phyloP scores from a whole-genome alignment of 495 filamentous ascomycete genomes.

The Trichoderma gamsii region DNA sequence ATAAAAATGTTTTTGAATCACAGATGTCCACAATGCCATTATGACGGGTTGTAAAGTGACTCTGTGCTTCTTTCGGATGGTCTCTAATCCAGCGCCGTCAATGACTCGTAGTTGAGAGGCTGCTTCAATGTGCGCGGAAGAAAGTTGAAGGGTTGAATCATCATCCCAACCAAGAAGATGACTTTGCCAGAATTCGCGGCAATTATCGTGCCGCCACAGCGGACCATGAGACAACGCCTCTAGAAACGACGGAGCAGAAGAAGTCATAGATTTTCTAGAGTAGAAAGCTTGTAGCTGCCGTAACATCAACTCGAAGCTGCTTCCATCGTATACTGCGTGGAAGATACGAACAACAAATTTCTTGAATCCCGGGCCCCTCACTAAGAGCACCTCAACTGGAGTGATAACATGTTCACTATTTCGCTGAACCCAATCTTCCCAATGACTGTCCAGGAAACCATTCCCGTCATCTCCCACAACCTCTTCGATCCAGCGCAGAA shows the following conservation, averaged over 20 bases:
- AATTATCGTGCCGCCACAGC: constrained; percentile 46
- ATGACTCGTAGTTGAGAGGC: constrained; percentile 21
- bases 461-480: constrained; percentile 25
- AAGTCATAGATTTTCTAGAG: constrained; percentile 19
- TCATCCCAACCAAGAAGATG: constrained; percentile 27
- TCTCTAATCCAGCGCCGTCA: constrained; percentile 35
- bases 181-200: constrained; percentile 61
- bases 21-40: constrained; percentile 62
- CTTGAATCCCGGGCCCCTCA: constrained; percentile 25
- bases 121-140: neutral
- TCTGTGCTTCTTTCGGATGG: constrained; percentile 46
- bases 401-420: constrained; percentile 24
- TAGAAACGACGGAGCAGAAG: constrained; percentile 42
- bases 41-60: constrained; percentile 72
- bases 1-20: constrained; percentile 36
- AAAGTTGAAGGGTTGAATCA: neutral
- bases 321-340: constrained; percentile 86
- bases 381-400: constrained; percentile 37
- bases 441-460: constrained; percentile 23
- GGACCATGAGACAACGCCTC: constrained; percentile 51
- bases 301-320: constrained; percentile 64
- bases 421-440: constrained; percentile 37
- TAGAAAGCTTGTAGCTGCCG: constrained; percentile 42
- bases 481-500: constrained; percentile 44
- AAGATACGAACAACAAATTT: constrained; percentile 62